Evolutionary conservation across 768 basidiomycete species (phyloP).

Genomic region (Trametes cinnabarina): DNA sequence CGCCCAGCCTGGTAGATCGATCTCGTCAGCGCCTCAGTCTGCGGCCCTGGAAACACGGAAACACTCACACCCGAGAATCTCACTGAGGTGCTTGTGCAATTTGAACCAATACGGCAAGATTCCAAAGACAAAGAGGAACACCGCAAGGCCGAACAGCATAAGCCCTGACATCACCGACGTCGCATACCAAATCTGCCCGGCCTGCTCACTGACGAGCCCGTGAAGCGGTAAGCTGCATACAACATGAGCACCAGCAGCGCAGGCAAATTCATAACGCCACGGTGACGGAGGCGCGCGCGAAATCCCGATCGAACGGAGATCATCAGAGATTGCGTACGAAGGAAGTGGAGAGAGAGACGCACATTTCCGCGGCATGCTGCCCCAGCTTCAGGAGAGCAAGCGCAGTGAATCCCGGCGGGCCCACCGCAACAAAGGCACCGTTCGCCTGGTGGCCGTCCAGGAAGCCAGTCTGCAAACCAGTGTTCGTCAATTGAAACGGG

Average conservation of each 20-base stretch:
- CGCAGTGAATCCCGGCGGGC: conserved; percentile 50
- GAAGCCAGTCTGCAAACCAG: conserved; percentile 40
- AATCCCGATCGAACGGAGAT: conserved; percentile 7
- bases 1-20: conserved; percentile 40
- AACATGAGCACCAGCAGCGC: neutral
- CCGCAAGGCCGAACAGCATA: conserved; percentile 45
- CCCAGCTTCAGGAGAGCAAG: conserved; percentile 46
- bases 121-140: conserved; percentile 47
- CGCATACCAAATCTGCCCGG: conserved; percentile 48
- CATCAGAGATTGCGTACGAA: neutral
- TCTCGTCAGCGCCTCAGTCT: conserved; percentile 3
- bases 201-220: conserved; percentile 35
- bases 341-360: conserved; percentile 3
- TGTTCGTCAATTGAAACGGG: neutral
- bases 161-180: conserved; percentile 38
- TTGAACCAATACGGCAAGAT: conserved; percentile 49
- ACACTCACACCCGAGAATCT: conserved; percentile 45
- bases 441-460: conserved; percentile 48
- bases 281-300: conserved; percentile 1
- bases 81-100: conserved; percentile 43
- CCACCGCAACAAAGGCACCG: conserved; percentile 47
- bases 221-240: conserved; percentile 36
- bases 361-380: conserved; percentile 39
- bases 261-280: too few species aligned
- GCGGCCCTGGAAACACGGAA: neutral